phyloP scores from a whole-genome alignment of 2,329 filamentous ascomycete genomes.

The Harringtonia aguacate region DNA sequence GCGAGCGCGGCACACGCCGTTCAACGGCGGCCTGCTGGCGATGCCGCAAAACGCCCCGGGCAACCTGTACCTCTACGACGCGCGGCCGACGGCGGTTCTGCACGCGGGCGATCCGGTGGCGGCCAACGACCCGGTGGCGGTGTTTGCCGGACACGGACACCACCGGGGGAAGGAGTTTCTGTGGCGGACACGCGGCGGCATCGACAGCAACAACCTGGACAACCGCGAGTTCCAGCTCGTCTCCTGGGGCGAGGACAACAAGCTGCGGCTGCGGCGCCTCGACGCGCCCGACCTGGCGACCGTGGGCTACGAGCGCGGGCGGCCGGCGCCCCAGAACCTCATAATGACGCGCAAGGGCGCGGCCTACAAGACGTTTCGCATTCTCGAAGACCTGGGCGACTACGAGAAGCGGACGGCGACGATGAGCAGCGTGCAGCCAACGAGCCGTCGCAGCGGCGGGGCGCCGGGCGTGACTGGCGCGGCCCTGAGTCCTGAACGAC shows the following conservation, averaged over 20 bases:
- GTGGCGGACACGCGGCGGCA: constrained; percentile 67
- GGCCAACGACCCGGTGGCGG: constrained; percentile 36
- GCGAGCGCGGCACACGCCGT: constrained; percentile 84
- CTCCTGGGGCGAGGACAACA: constrained; percentile 82
- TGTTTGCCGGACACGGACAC: constrained; percentile 51
- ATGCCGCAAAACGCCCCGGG: constrained; percentile 89
- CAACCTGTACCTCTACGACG: constrained; percentile 75
- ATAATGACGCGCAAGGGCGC: constrained; percentile 76
- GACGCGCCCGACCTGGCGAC: constrained; percentile 51
- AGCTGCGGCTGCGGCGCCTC: constrained; percentile 68
- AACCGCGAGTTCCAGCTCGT: constrained; percentile 86
- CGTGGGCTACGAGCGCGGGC: constrained; percentile 65
- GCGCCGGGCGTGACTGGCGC: no score
- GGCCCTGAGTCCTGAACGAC: no score
- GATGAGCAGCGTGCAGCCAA: constrained; percentile 49
- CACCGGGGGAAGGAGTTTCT: constrained; percentile 82
- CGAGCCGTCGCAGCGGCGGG: constrained; percentile 21
- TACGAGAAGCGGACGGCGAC: constrained; percentile 49
- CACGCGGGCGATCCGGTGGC: constrained; percentile 31
- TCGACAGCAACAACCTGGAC: constrained; percentile 59
- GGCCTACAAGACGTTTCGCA: constrained; percentile 73
- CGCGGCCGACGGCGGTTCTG: constrained; percentile 24
- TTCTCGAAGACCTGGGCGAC: constrained; percentile 49
- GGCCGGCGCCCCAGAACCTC: constrained; percentile 50
- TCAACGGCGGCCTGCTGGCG: constrained; percentile 73